These are phyloP conservation scores for Chlorencoelia australis DNA, from an alignment of 2,329 filamentous ascomycete species.

Conservation along the genomic window DNA sequence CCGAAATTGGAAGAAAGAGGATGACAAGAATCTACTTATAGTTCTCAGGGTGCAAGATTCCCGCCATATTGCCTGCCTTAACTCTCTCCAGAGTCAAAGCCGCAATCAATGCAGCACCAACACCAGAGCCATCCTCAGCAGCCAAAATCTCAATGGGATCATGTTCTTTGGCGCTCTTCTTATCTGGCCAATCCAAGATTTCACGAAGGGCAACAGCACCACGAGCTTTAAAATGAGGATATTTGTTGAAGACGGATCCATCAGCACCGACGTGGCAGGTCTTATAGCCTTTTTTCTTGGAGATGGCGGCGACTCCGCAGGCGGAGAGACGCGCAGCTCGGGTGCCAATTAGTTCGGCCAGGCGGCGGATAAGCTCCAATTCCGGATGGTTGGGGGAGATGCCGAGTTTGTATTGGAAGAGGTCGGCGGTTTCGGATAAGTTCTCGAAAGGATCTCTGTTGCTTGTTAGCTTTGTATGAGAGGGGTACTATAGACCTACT, in stretches of 20 bases:
- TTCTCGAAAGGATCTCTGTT: slow-evolving; percentile 86
- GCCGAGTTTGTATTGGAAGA: slow-evolving; percentile 67
- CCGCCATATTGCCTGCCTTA: slow-evolving; percentile 50
- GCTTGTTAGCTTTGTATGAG: slow-evolving; percentile 5
- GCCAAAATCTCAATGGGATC: slow-evolving; percentile 82
- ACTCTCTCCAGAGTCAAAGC: slow-evolving; percentile 57
- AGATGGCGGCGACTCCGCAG: slow-evolving; percentile 91
- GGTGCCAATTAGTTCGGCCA: slow-evolving; percentile 90
- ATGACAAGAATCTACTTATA: slow-evolving; percentile 33
- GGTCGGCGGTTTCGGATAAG: slow-evolving; percentile 74
- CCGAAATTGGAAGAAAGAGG: no score
- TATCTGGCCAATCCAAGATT: slow-evolving; percentile 87
- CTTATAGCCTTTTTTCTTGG: slow-evolving; percentile 87
- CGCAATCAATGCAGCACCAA: slow-evolving; percentile 93
- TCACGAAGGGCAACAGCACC: slow-evolving; percentile 84
- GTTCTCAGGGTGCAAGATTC: slow-evolving; percentile 56
- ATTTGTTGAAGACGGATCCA: slow-evolving; percentile 98
- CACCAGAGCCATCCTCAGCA: slow-evolving; percentile 92
- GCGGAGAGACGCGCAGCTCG: slow-evolving; percentile 86
- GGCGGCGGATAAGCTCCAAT: slow-evolving; percentile 77
- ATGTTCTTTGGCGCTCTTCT: slow-evolving; percentile 58
- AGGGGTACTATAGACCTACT: slow-evolving; percentile 40
- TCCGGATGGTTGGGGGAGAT: slow-evolving; percentile 65
- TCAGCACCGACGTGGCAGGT: slow-evolving; percentile 92
- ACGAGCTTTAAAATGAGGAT: slow-evolving; percentile 92